These are phyloP conservation scores for Hymenochaete sp. DNA, from an alignment of 1,284 basidiomycete species.

Conservation along the genomic window DNA sequence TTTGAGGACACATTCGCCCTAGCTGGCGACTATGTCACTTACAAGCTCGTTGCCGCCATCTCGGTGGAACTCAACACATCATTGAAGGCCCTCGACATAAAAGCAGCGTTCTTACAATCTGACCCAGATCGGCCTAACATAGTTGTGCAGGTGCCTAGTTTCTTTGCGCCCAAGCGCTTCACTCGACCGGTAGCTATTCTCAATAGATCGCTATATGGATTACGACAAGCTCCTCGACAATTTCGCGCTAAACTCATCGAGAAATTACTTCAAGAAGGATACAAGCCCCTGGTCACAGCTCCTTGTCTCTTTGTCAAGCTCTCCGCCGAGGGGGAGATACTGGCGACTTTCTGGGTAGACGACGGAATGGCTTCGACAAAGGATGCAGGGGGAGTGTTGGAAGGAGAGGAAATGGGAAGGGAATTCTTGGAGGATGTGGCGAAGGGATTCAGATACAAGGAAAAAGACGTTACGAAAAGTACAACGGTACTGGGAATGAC, in stretches of 20 bases:
- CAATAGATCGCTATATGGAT: slow-evolving; percentile 23
- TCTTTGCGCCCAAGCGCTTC: slow-evolving; percentile 17
- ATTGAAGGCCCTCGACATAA: slow-evolving; percentile 26
- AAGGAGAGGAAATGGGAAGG: too few species aligned
- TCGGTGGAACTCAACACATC: slow-evolving; percentile 17
- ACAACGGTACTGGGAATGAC: slow-evolving; percentile 18
- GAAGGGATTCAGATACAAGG: too few species aligned
- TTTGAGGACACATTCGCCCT: slow-evolving; percentile 4
- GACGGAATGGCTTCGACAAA: too few species aligned
- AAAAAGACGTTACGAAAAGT: slow-evolving; percentile 4
- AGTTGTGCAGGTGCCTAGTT: slow-evolving; percentile 23
- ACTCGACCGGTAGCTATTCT: slow-evolving; percentile 19
- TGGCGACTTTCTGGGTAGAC: slow-evolving; percentile 28
- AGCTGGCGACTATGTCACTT: not conserved
- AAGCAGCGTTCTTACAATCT: slow-evolving; percentile 21
- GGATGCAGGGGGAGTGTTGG: too few species aligned
- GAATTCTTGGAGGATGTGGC: too few species aligned
- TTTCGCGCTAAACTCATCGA: slow-evolving; percentile 23
- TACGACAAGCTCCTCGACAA: slow-evolving; percentile 26
- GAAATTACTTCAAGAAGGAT: slow-evolving; percentile 18
- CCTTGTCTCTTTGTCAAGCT: slow-evolving; percentile 24
- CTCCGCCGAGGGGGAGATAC: slow-evolving; percentile 19
- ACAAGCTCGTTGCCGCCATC: not conserved
- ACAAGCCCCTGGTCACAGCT: slow-evolving; percentile 18
- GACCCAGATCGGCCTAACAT: slow-evolving; percentile 20